Base-by-base conservation (phyloP, 2,329 filamentous ascomycete species). In the Myriosclerotinia scirpicola region DNA sequence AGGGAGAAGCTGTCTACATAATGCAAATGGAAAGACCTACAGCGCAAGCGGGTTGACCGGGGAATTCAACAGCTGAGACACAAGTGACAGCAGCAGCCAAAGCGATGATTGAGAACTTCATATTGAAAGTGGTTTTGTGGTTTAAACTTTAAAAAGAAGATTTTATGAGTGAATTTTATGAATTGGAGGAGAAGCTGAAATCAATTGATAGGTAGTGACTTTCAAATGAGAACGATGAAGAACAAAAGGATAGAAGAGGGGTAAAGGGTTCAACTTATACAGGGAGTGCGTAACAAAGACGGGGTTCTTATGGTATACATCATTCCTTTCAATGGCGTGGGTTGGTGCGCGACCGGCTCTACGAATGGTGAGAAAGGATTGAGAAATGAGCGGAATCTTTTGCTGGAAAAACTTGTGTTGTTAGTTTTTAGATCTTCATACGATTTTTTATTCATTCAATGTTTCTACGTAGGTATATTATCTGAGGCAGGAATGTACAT, bases 41-140 rank as follows among this genome's bases (percentile, higher is more conserved):
- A 6, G 58, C 58, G 14, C 58, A 60, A 60, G 34, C 58, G 11
- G 58, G 58, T 12, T 60, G 58, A 20, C 58, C 58, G 15, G 58
- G 44, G 3, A 50, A 60, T n/a, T 60, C 58, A 2, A 42, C 44
- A 34, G 44, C 58, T 1, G 58, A 50, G 34, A 48, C 30, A 26
- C 38, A 7, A 11, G 44, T 60, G 20, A 5, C 58, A 20, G 58
- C 34, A 26, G 42, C 26, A 9, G 44, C 44, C 30, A 60, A 60
- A 60, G n/a, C 2, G 46, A 60, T 34, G 44, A 60, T 36, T 12
- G 58, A 50, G 44, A 60, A 60, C 58, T 50, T 60, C 58, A 60
- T 60, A 38, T 50, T 50, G 44, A 50, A 30, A 48, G 26, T 44
- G 8, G n/a, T 22, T 26, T 60, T 60, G 7, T 26, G 26, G 30